Evolutionary conservation across 2,329 filamentous ascomycete species (phyloP), one percentile per base, ranked within the genome.

Genomic region (Fusarium compactum): DNA sequence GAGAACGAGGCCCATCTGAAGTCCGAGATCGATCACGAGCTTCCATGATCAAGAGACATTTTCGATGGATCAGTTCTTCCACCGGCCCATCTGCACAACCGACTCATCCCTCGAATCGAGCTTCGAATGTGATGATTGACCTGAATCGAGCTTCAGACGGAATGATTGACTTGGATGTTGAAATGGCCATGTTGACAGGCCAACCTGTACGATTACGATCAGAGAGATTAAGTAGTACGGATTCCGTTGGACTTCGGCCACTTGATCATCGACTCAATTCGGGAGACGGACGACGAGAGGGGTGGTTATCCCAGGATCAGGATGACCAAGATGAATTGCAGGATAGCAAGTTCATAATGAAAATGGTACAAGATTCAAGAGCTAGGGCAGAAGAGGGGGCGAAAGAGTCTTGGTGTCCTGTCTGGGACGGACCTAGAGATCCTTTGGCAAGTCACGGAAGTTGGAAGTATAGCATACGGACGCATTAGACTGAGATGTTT

Each of bases 351-450:
- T 73, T 66, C 15, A 73, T 73, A 16, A 73, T 73, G 70, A 62
- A 63, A 16, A 73, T 63, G 70, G 70, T 73, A 1, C 60, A 71
- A 24, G 48, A 55, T 9, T 73, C 70, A n/a, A 64, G 57, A 50
- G 48, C 59, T 16, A 32, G 58, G 18, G 65, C 60, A n/a, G 67
- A 71, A 12, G 48, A 69, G 25, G 70, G 70, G 1, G 58, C 67
- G 3, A 58, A 73, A 38, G 70, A 69, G 30, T 67, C 65, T 32
- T 71, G 70, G 70, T 73, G 70, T 60, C 70, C 70, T 3, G 70
- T 73, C 6, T 73, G 70, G 70, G 70, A 73, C 15, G 70, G 70
- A 10, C 70, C 70, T 11, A 69, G 70, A 29, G 70, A 73, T 24
- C 55, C 65, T 16, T 22, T 67, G 27, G 61, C 55, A 10, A 71